Percentiles rank a stretch among this genome's conserved stretches.
Conservation (phyloP, 2,329 filamentous ascomycete genomes). For the Ascosphaera aggregata region DNA sequence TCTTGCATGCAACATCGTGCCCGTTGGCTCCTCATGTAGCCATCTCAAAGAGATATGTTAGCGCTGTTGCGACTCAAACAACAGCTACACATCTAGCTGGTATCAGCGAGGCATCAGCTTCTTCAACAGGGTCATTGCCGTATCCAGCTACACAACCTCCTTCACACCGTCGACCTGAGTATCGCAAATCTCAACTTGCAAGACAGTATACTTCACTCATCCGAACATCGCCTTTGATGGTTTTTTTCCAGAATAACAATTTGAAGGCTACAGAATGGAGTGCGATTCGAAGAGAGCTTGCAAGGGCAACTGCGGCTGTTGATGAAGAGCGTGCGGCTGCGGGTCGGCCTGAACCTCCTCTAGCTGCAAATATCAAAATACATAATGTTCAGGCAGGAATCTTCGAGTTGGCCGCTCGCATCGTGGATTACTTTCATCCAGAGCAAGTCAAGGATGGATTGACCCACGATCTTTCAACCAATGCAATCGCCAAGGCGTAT, state of each 20-base stretch:
- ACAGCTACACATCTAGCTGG: slow-evolving; percentile 15
- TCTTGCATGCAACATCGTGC: slow-evolving; percentile 17
- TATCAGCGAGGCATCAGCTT: slow-evolving; percentile 7
- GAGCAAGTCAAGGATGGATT: slow-evolving; percentile 14
- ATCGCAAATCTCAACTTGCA: slow-evolving; percentile 72
- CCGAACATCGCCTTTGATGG: slow-evolving; percentile 59
- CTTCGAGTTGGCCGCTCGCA: slow-evolving; percentile 59
- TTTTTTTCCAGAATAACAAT: slow-evolving; percentile 70
- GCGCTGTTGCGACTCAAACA: slow-evolving; percentile 1
- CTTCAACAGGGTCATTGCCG: slow-evolving; percentile 25
- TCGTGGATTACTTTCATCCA: slow-evolving; percentile 64
- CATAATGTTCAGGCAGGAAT: slow-evolving; percentile 79
- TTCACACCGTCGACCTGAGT: slow-evolving; percentile 64
- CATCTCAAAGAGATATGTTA: slow-evolving; percentile 2
- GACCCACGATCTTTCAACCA: slow-evolving; percentile 35
- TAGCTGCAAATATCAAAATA: slow-evolving; percentile 44
- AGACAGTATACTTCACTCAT: slow-evolving; percentile 74
- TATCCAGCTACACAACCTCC: slow-evolving; percentile 52
- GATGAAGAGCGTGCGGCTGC: slow-evolving; percentile 43
- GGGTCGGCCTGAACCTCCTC: slow-evolving; percentile 15
- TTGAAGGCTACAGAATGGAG: slow-evolving; percentile 52
- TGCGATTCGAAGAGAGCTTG: slow-evolving; percentile 46
- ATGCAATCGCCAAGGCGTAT: slow-evolving; percentile 27
- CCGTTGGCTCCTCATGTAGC: slow-evolving; percentile 1
- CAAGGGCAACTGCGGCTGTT: slow-evolving; percentile 34